phyloP scores from a whole-genome alignment of 2,329 filamentous ascomycete genomes.

The Daldinia sp. region DNA sequence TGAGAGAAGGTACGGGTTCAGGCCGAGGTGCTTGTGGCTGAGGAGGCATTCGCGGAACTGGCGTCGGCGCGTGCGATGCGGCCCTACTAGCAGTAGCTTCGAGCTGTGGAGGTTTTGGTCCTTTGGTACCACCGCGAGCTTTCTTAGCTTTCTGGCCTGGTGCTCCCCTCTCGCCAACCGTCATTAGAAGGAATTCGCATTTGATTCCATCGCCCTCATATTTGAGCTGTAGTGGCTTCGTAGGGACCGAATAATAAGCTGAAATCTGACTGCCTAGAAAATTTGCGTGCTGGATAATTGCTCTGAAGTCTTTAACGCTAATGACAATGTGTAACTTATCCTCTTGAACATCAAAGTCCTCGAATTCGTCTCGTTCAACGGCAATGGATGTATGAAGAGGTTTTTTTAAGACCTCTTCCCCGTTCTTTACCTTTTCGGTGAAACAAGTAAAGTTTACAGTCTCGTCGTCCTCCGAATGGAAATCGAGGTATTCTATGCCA shows the following conservation, averaged over 20 bases:
- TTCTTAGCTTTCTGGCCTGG: constrained; percentile 58
- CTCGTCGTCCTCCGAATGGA: constrained; percentile 76
- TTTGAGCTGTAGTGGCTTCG: constrained; percentile 74
- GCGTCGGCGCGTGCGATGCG: constrained; percentile 45
- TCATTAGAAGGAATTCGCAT: constrained; percentile 85
- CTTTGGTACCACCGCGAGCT: constrained; percentile 51
- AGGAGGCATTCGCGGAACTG: constrained; percentile 47
- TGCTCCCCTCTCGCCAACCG: constrained; percentile 71
- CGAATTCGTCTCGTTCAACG: constrained; percentile 79
- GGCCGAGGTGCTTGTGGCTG: constrained; percentile 49
- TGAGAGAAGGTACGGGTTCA: constrained; percentile 52
- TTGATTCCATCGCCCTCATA: constrained; percentile 74
- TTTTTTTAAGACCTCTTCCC: constrained; percentile 81
- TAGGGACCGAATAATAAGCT: constrained; percentile 75
- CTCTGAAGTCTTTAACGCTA: constrained; percentile 83
- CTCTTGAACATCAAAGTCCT: constrained; percentile 72
- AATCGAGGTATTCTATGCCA: constrained; percentile 81
- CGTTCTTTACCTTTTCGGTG: constrained; percentile 78
- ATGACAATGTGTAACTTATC: constrained; percentile 81
- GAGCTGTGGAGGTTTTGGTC: constrained; percentile 52
- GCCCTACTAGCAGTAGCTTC: constrained; percentile 58
- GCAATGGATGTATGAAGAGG: constrained; percentile 82
- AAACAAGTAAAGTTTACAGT: constrained; percentile 82
- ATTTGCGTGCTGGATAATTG: constrained; percentile 79
- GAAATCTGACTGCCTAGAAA: constrained; percentile 71